Evolutionary conservation across 2,329 filamentous ascomycete species (phyloP), one percentile per base, ranked within the genome.

Genomic region (Fusarium foetens): DNA sequence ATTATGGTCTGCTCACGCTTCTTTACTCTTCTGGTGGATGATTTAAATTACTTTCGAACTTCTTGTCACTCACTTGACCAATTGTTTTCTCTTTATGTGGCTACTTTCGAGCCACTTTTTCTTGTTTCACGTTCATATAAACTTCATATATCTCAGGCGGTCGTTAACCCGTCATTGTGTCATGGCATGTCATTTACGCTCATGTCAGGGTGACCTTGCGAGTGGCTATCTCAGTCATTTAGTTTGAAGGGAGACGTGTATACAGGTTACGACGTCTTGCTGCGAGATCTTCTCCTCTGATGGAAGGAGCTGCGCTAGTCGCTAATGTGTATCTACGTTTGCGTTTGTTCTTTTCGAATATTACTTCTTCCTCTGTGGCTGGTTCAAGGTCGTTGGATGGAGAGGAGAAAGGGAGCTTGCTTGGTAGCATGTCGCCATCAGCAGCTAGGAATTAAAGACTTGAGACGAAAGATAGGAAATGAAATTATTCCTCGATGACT

Each of bases 241-340:
- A 52, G 55, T 57, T 46, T 59, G 45, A 62, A 65, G 46, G 58
- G 58, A 53, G 45, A 65, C 43, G 36, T 49, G 48, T 49, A 74
- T 55, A 70, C 49, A 63, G 63, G 65, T 67, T 54, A 66, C 65
- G 75, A 63, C 51, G 62, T 57, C 62, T 64, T 64, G 62, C 63
- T 58, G 42, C 61, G 66, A 57, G 63, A 60, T 54, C 58, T 65
- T 54, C 55, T 55, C 48, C 23, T 43, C 13, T 16, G 36, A 51
- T 51, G 31, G 48, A 36, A 27, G 54, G 66, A 67, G 63, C 68
- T 71, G 74, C 69, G 74, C 71, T 73, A 76, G 73, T 76, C 73
- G 76, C 73, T 72, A 76, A 78, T 75, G 75, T 78, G 68, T 76
- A 78, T 76, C 72, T 76, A 73, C 51, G 64, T 68, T 76, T 65